Percentiles rank a stretch among this genome's conserved stretches.
These are phyloP conservation scores for Cercospora berteroae DNA, from an alignment of 2,329 filamentous ascomycete species.

Conservation along the genomic window DNA sequence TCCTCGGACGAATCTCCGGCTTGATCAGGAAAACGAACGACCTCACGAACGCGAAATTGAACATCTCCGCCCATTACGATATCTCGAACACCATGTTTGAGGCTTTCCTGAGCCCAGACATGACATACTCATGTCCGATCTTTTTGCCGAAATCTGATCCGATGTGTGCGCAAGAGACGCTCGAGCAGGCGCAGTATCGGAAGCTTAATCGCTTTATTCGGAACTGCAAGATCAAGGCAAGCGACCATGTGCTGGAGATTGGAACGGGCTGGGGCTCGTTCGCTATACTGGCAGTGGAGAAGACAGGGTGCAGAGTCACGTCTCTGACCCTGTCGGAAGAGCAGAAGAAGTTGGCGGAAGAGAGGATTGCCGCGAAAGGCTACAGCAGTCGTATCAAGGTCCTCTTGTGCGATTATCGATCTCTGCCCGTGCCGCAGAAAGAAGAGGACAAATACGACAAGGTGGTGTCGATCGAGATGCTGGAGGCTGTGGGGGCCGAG, in stretches of 20 bases:
- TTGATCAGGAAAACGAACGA: slow-evolving; percentile 51
- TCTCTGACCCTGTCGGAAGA: slow-evolving; percentile 66
- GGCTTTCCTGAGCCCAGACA: slow-evolving; percentile 69
- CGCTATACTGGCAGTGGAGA: slow-evolving; percentile 65
- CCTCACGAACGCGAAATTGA: slow-evolving; percentile 57
- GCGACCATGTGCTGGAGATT: slow-evolving; percentile 71
- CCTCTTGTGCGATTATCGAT: slow-evolving; percentile 66
- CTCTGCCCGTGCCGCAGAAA: slow-evolving; percentile 51
- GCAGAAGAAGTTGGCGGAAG: slow-evolving; percentile 66
- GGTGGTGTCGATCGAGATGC: slow-evolving; percentile 73
- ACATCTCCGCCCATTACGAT: slow-evolving; percentile 72
- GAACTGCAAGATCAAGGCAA: slow-evolving; percentile 60
- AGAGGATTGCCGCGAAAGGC: slow-evolving; percentile 61
- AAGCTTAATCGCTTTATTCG: slow-evolving; percentile 67
- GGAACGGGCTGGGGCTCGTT: slow-evolving; percentile 75
- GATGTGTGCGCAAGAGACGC: slow-evolving; percentile 51
- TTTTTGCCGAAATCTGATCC: slow-evolving; percentile 53
- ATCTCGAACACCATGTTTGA: slow-evolving; percentile 75
- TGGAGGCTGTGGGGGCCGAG: slow-evolving; percentile 69
- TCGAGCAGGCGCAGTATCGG: slow-evolving; percentile 65
- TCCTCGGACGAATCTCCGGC: slow-evolving; percentile 58
- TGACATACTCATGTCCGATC: slow-evolving; percentile 73
- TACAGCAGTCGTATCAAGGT: slow-evolving; percentile 62
- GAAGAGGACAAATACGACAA: slow-evolving; percentile 59
- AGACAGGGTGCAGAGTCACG: slow-evolving; percentile 67